These are phyloP conservation scores for Kluyveromyces siamensis DNA, from an alignment of 805 yeast genomes.

Conservation along the genomic window DNA sequence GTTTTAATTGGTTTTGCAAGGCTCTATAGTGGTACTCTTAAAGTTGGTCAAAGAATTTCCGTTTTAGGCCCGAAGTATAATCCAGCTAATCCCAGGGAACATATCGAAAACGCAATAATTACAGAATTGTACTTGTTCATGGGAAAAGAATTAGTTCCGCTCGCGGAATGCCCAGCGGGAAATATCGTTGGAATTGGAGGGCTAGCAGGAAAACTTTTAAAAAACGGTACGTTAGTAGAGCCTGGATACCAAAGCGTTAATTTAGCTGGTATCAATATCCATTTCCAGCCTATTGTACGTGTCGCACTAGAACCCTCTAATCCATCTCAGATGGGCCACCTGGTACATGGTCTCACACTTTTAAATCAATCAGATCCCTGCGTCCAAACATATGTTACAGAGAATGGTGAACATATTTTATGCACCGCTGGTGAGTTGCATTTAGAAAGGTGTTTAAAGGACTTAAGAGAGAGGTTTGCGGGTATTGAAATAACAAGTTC, in stretches of 20 bases:
- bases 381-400: conserved; percentile 77
- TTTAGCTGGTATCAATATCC: conserved; percentile 63
- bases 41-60: conserved; percentile 63
- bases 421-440: conserved; percentile 97
- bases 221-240: conserved; percentile 74
- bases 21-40: conserved; percentile 75
- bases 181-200: conserved; percentile 93
- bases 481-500: conserved; percentile 79
- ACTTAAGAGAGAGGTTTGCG: conserved; percentile 83
- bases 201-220: conserved; percentile 68
- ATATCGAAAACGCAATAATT: conserved; percentile 48
- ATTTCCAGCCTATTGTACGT: conserved; percentile 84
- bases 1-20: conserved; percentile 82
- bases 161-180: conserved; percentile 85
- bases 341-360: conserved; percentile 70
- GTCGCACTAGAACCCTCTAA: conserved; percentile 94
- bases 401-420: conserved; percentile 85
- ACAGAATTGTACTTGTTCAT: conserved; percentile 70
- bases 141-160: conserved; percentile 83
- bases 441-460: conserved; percentile 88
- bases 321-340: conserved; percentile 65
- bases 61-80: conserved; percentile 84
- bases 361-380: conserved; percentile 91
- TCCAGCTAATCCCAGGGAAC: conserved; percentile 50
- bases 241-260: conserved; percentile 55